Percentiles rank a stretch among this genome's conserved stretches.
phyloP scores from a whole-genome alignment of 1,284 basidiomycete species.

The Ceratobasidium sp. region DNA sequence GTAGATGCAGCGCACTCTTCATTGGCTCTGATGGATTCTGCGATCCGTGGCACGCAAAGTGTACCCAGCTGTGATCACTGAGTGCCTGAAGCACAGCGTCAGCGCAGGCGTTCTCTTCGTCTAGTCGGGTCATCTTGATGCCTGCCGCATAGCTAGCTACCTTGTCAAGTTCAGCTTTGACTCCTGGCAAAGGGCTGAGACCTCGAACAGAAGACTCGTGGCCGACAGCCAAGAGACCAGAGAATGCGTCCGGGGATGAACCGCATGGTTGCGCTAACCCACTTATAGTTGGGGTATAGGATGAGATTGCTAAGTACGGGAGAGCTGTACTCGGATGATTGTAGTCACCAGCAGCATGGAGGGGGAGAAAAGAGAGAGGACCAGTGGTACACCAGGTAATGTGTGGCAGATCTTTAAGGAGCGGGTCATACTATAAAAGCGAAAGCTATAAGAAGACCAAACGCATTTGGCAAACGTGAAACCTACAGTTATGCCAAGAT shows the following conservation, averaged over 20 bases:
- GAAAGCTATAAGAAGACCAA: too few relatives aligned
- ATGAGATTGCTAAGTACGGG: conserved; percentile 3
- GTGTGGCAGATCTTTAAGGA: background rate
- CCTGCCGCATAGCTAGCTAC: background rate
- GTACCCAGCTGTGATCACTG: background rate
- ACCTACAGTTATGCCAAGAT: background rate
- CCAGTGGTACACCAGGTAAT: conserved; percentile 19
- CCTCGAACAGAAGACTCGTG: conserved; percentile 13
- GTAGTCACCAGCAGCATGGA: conserved; percentile 17
- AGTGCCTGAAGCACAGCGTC: conserved; percentile 11
- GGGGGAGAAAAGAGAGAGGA: background rate
- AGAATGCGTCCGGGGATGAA: background rate
- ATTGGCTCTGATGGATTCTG: background rate
- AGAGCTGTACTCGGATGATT: too few relatives aligned
- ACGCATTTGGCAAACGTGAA: too few relatives aligned
- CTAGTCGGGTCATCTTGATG: background rate
- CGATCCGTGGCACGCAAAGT: conserved; percentile 22
- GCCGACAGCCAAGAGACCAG: background rate
- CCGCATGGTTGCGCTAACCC: background rate
- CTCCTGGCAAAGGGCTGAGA: background rate
- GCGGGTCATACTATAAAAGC: background rate
- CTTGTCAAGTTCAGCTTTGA: background rate
- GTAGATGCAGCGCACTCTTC: conserved; percentile 1
- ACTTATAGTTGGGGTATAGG: conserved; percentile 1
- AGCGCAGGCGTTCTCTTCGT: background rate